phyloP scores from a whole-genome alignment of 495 filamentous ascomycete species.

The Aspergillus wentii region DNA sequence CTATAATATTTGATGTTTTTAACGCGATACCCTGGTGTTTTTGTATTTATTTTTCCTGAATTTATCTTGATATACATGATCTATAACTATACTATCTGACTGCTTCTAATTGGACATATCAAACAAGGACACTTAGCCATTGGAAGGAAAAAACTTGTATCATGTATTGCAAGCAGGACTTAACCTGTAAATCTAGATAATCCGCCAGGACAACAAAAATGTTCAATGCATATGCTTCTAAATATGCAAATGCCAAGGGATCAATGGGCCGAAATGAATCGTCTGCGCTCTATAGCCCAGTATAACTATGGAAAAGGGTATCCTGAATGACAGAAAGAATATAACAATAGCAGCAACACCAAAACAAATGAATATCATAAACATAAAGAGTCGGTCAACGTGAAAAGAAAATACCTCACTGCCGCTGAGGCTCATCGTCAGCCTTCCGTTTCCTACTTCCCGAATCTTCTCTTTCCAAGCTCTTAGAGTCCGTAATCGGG shows the following conservation, averaged over 20 bases:
- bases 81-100: too few species aligned
- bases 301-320: slow-evolving; percentile 8
- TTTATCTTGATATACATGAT: too few species aligned
- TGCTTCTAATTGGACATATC: too few species aligned
- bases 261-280: too few species aligned
- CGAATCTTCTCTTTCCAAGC: slow-evolving; percentile 22
- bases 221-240: slow-evolving; percentile 2
- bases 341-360: not conserved
- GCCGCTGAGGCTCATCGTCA: slow-evolving; percentile 21
- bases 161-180: too few species aligned
- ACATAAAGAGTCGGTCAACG: slow-evolving; percentile 4
- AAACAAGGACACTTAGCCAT: too few species aligned
- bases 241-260: slow-evolving; percentile 3
- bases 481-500: slow-evolving; percentile 24
- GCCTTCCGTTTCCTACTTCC: slow-evolving; percentile 36
- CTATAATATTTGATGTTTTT: slow-evolving; percentile 63
- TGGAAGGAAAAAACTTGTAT: too few species aligned
- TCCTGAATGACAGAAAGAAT: slow-evolving; percentile 3
- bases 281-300: not conserved
- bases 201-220: not conserved
- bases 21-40: too few species aligned
- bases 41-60: slow-evolving; percentile 2
- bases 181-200: too few species aligned
- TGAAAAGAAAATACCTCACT: slow-evolving; percentile 8
- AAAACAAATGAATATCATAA: slow-evolving; percentile 12